Conservation (phyloP, 2,329 filamentous ascomycete species). For the Xylaria arbuscula region DNA sequence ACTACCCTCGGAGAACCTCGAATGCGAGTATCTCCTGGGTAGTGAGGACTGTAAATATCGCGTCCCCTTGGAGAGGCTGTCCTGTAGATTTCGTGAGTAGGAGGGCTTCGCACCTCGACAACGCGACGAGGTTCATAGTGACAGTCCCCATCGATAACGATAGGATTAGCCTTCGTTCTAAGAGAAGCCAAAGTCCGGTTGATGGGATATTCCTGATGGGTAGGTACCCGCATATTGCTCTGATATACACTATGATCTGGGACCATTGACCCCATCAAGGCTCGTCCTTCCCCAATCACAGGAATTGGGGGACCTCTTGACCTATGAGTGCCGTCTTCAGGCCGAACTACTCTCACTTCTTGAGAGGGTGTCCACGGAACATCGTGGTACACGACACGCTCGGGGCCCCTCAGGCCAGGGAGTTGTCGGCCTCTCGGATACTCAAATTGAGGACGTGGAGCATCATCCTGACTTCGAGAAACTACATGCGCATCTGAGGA, state of each 20-base stretch:
- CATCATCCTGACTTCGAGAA: conserved; percentile 39
- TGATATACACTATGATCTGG: conserved; percentile 26
- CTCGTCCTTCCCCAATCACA: conserved; percentile 32
- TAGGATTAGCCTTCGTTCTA: conserved; percentile 44
- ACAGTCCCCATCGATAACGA: conserved; percentile 41
- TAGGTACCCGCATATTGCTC: conserved; percentile 5
- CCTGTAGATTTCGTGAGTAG: conserved; percentile 37
- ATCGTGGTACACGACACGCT: conserved; percentile 33
- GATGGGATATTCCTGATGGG: conserved; percentile 24
- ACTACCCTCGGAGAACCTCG: conserved; percentile 40
- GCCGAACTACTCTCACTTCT: conserved; percentile 34
- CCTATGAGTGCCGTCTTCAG: conserved; percentile 36
- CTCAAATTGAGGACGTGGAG: conserved; percentile 33
- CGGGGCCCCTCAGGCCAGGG: conserved; percentile 17
- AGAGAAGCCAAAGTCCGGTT: conserved; percentile 37
- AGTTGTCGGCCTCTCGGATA: conserved; percentile 36
- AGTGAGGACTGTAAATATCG: conserved; percentile 31
- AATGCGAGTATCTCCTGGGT: conserved; percentile 34
- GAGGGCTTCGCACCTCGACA: conserved; percentile 42
- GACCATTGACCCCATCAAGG: conserved; percentile 30
- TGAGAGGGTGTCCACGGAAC: conserved; percentile 35
- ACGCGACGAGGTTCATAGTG: conserved; percentile 40
- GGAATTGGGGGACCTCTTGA: conserved; percentile 36
- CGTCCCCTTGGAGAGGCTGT: conserved; percentile 31
- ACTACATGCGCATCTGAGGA: conserved; percentile 41